Conservation (phyloP, 1,139 yeast genomes). For the Kazachstania sp. region DNA sequence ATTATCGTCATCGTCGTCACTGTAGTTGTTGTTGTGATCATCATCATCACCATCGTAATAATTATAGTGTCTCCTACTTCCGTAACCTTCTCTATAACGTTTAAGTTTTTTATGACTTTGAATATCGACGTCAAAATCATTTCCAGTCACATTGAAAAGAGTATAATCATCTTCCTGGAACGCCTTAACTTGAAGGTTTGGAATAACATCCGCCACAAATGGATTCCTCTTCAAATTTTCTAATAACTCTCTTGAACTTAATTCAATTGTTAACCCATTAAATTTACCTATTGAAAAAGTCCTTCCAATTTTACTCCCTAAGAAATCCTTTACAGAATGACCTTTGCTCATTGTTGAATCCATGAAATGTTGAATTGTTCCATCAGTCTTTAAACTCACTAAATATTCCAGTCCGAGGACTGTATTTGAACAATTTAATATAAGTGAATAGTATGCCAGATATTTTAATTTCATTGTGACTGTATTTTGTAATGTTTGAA, state of each 20-base stretch:
- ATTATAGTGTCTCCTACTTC: neutral
- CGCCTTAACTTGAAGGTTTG: slow-evolving; percentile 47
- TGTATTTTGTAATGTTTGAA: too few species aligned
- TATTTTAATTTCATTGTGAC: neutral
- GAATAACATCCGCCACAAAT: slow-evolving; percentile 49
- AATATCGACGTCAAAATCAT: neutral
- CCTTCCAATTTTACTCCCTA: slow-evolving; percentile 28
- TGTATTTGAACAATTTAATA: neutral
- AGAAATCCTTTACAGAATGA: slow-evolving; percentile 6
- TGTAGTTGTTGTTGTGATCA: neutral
- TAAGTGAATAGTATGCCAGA: neutral
- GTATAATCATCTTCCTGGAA: slow-evolving; percentile 26
- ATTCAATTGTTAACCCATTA: slow-evolving; percentile 55
- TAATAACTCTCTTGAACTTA: slow-evolving; percentile 39
- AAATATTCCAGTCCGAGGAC: slow-evolving; percentile 15
- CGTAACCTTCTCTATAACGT: neutral
- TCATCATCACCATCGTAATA: neutral
- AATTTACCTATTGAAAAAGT: slow-evolving; percentile 51
- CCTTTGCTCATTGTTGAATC: slow-evolving; percentile 11
- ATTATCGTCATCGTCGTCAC: slow-evolving; percentile 3
- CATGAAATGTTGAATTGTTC: slow-evolving; percentile 19
- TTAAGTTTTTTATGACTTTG: neutral
- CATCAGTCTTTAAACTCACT: slow-evolving; percentile 24
- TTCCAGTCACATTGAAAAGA: neutral
- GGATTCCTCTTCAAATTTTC: slow-evolving; percentile 41